Base-by-base conservation (phyloP, 2,329 filamentous ascomycete genomes). In the Diaporthe vaccinii region DNA sequence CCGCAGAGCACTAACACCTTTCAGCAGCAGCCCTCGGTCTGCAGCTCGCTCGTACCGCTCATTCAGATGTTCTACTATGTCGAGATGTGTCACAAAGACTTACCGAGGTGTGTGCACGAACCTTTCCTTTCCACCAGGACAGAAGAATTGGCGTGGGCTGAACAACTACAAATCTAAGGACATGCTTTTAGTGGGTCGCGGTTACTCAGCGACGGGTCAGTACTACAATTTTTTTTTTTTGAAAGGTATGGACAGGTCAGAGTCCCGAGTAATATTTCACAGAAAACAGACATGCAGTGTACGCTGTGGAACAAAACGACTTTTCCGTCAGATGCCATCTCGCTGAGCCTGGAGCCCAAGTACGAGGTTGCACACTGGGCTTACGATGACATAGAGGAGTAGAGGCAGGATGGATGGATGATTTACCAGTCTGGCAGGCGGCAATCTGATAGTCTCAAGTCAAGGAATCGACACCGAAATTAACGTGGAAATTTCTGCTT, bases 51-150 rank as follows among this genome's bases (percentile, higher is more conserved):
- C 36, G 36, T 39, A 14, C 36, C 36, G 36, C 36, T 14, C 36
- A 3, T 39, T 39, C 12, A 39, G 36, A 4, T 22, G 17, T 22
- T 49, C 46, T 49, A 9, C 46, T n/a, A 8, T 49, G 8, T 44
- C 20, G 7, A 49, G 20, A n/a, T 9, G 20, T 1, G 14, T 1
- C 46, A 22, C 46, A 49, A 49, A 49, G 7, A 3, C 46, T 22
- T 1, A 49, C 2, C 2, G 0, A 49, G 20, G 1, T 2, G 6
- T 22, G 7, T 22, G 2, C 17, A 49, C 1, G 6, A 49, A 10
- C 7, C 46, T 49, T 49, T 7, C 2, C 8, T 10, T 20, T 49
- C 20, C 20, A 49, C 20, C 46, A n/a, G 17, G 20, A n/a, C 20
- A 49, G 46, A 15, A 53, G 15, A 1, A 15, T 3, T 25, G n/a